These are phyloP conservation scores for Helotiales sp. DNA, from an alignment of 2,329 filamentous ascomycete species.

Conservation along the genomic window DNA sequence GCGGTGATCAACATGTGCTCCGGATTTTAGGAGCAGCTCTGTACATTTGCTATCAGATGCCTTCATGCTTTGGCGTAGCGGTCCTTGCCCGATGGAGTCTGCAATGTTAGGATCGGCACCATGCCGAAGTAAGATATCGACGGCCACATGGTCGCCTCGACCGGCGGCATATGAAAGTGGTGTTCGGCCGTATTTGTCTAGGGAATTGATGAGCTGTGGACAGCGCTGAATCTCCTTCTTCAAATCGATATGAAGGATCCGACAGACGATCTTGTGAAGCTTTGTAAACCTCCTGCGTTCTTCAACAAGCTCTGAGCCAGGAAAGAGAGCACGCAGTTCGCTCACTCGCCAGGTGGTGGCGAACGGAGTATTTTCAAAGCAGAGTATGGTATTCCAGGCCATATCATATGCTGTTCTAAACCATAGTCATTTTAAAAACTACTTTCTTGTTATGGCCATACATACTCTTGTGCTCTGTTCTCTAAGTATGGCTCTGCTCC, in stretches of 20 bases:
- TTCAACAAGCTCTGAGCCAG: background rate
- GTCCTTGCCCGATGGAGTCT: constrained; percentile 4
- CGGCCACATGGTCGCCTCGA: constrained; percentile 9
- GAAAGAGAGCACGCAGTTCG: background rate
- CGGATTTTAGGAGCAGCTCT: constrained; percentile 14
- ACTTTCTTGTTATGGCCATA: background rate
- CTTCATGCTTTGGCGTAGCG: constrained; percentile 1
- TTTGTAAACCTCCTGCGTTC: background rate
- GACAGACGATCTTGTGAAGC: constrained; percentile 11
- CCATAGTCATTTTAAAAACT: background rate
- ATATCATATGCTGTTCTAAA: background rate
- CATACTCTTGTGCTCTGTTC: background rate
- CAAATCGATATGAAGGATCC: background rate
- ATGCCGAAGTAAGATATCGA: constrained; percentile 1
- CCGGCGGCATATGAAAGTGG: constrained; percentile 7
- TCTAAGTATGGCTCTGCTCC: background rate
- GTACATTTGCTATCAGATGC: constrained; percentile 4
- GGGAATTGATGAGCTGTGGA: background rate
- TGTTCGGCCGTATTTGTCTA: constrained; percentile 10
- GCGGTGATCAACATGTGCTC: constrained; percentile 2
- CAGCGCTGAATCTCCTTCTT: background rate
- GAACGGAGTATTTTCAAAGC: background rate
- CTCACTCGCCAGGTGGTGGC: background rate
- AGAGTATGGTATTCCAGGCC: background rate
- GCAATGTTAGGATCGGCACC: constrained; percentile 10